A percentile compares a stretch with the other conserved stretches of the same genome.
Conservation (phyloP, 2,329 filamentous ascomycete species). For the Westerdykella ornata region DNA sequence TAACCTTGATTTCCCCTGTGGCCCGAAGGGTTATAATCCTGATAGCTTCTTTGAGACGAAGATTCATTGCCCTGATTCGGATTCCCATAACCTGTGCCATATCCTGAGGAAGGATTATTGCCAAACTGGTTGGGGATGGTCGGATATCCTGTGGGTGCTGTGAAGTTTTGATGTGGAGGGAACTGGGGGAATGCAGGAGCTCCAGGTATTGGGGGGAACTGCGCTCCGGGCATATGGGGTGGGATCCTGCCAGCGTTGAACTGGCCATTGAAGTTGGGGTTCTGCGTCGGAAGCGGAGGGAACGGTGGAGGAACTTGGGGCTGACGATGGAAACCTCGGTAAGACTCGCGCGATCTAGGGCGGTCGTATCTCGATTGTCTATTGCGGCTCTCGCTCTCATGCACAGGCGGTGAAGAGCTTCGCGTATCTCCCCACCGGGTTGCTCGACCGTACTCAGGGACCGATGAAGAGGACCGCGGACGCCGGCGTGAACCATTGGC, state of each 20-base stretch:
- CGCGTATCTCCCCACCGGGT: neutral
- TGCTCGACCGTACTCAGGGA: slow-evolving; percentile 3
- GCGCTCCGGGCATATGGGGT: neutral
- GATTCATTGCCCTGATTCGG: too few species aligned
- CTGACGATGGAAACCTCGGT: neutral
- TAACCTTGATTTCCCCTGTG: too few species aligned
- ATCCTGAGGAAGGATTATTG: neutral
- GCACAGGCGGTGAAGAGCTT: neutral
- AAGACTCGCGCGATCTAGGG: too few species aligned
- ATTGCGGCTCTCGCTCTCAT: too few species aligned
- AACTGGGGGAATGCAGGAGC: neutral
- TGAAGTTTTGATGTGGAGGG: neutral
- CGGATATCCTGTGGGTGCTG: neutral
- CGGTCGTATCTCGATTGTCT: too few species aligned
- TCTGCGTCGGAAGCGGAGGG: neutral
- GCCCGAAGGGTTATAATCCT: too few species aligned
- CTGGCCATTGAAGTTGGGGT: neutral
- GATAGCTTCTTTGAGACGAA: too few species aligned
- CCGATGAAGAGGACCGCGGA: neutral
- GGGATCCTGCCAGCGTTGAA: neutral
- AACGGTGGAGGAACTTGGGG: neutral
- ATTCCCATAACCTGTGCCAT: neutral
- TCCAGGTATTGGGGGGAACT: neutral
- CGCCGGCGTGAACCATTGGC: neutral
- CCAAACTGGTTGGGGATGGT: neutral